Evolutionary conservation across 2,329 filamentous ascomycete genomes (phyloP).

Genomic region (Fusarium sp.): DNA sequence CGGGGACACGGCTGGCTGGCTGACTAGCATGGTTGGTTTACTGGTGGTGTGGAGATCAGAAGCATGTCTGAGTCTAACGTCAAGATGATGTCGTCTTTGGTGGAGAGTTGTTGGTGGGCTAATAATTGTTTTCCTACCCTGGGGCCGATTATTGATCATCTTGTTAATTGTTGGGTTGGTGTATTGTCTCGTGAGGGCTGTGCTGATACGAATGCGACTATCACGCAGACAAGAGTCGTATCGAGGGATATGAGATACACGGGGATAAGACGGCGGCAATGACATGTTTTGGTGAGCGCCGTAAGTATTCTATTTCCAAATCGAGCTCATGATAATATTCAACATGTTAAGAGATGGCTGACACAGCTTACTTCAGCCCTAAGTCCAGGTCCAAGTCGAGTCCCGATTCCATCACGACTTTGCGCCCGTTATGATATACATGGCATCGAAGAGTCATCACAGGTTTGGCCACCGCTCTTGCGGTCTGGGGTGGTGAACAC

Average conservation of each 20-base stretch:
- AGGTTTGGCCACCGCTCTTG: background rate
- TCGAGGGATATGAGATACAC: constrained; percentile 1
- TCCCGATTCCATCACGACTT: constrained; percentile 3
- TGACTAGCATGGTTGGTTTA: background rate
- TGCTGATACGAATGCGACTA: constrained; percentile 25
- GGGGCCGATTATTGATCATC: constrained; percentile 12
- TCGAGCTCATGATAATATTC: background rate
- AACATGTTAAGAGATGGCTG: constrained; percentile 2
- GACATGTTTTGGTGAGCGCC: background rate
- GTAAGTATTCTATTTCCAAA: background rate
- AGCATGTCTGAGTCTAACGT: constrained; percentile 29
- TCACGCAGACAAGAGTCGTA: constrained; percentile 6
- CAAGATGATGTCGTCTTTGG: constrained; percentile 33
- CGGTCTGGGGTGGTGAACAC: background rate
- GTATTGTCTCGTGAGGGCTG: constrained; percentile 16
- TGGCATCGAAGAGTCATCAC: background rate
- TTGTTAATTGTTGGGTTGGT: constrained; percentile 21
- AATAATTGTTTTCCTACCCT: constrained; percentile 21
- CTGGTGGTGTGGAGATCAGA: constrained; percentile 36
- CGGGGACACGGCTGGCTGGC: constrained; percentile 9
- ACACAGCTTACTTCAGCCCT: constrained; percentile 30
- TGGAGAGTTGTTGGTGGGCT: background rate
- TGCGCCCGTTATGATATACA: constrained; percentile 14
- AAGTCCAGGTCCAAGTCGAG: constrained; percentile 3
- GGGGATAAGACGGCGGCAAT: background rate